Evolutionary conservation across 306 rosid species (phyloP).

Genomic region (Pachyrhizus erosus): DNA sequence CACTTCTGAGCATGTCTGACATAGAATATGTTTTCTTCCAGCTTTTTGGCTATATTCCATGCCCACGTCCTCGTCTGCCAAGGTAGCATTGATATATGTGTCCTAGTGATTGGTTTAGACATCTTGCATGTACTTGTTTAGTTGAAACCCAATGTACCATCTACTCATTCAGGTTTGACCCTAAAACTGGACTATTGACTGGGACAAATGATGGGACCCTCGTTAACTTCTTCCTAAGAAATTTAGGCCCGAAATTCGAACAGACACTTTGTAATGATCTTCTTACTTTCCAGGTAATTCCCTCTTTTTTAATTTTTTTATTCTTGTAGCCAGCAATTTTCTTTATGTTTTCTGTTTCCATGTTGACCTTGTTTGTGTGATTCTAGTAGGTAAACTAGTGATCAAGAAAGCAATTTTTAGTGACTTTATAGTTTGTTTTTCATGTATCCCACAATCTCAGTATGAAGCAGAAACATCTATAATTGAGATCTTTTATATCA

Average conservation of each 20-base stretch:
- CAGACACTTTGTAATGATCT: conserved; percentile 84
- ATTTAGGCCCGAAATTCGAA: conserved; percentile 75
- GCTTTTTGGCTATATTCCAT: conserved; percentile 87
- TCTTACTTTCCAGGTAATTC: conserved; percentile 87
- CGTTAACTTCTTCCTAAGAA: conserved; percentile 82
- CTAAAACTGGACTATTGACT: conserved; percentile 81
- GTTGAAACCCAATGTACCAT: conserved; percentile 27
- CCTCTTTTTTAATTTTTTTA: no score
- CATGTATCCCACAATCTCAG: not conserved
- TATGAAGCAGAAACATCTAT: not conserved
- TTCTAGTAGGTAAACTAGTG: not conserved
- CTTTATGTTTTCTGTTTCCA: not conserved
- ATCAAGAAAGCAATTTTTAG: not conserved
- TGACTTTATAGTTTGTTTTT: not conserved
- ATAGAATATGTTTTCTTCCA: conserved; percentile 41
- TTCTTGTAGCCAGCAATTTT: not conserved
- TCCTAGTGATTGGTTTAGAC: conserved; percentile 20
- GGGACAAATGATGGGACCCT: conserved; percentile 99
- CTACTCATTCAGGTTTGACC: conserved; percentile 72
- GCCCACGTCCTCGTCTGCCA: conserved; percentile 98
- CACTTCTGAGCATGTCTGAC: conserved; percentile 36
- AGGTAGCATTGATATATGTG: conserved; percentile 54
- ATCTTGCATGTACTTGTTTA: conserved; percentile 19
- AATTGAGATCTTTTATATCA: not conserved
- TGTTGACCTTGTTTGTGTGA: conserved; percentile 2